Base-by-base conservation (phyloP, 1,284 basidiomycete species). In the Moesziomyces sp. region DNA sequence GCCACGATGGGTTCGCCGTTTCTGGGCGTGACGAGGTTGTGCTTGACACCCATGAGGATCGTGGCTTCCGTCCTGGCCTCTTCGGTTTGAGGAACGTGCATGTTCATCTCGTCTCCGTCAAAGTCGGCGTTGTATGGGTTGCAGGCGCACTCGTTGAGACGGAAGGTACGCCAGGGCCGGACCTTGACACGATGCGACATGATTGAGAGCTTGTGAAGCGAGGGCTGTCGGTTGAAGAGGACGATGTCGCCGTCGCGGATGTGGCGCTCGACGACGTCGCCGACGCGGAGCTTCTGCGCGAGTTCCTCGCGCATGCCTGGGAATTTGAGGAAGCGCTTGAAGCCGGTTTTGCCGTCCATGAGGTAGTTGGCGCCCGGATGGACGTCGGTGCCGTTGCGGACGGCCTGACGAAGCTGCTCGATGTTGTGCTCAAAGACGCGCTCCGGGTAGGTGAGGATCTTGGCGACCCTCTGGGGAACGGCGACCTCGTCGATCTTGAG, bases 121-220 rank as follows among this genome's bases (percentile, higher is more conserved):
- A 99, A 99, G 87, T 99, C 97, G 57, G 97, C 97, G 83, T 98
- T 98, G 87, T 99, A 99, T 2, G 97, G 97, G 54, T 94, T 96
- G 86, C 97, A 99, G 10, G 97, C 97, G 89, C 97, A 99, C 85
- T 99, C 97, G 84, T 99, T 99, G 61, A 99, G 87, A 50, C 97
- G 90, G 87, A 99, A 97, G 1, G 97, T 94, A 75, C 96, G 70
- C 97, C 97, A 99, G 40, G 97, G 97, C 33, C 97, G 88, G 59
- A 99, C 90, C 88, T 96, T 96, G 61, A 90, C 96, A 72, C 94
- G 88, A 86, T 99, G 97, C 83, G 94, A 97, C 94, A 99, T 99
- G 85, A 99, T 99, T 35, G 83, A 84, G 16, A 84, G 78, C 58
- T 83, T 84, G 86, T 99, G 97, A 82, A 99, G 87, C 89, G 93